Conservation (phyloP, 352 stramenopile species). For the Phytopythium delawarense region DNA sequence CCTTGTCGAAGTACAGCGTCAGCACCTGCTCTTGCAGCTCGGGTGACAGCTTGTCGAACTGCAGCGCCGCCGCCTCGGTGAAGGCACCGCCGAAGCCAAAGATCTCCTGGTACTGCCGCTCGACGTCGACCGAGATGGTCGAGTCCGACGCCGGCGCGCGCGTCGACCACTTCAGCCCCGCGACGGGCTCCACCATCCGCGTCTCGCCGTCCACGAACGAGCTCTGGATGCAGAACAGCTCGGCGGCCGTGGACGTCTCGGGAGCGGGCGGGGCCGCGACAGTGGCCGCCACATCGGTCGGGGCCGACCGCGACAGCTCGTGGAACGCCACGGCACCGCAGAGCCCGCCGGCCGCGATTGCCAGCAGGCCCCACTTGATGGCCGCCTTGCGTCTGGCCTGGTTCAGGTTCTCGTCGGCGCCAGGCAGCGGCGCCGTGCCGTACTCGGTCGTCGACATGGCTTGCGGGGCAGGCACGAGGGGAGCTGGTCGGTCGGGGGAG, state of each 20-base stretch:
- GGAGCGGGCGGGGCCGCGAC: not conserved
- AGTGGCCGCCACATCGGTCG: not conserved
- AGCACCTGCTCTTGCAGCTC: constrained; percentile 83
- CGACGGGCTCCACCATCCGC: constrained; percentile 62
- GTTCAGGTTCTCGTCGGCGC: not conserved
- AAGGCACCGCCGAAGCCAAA: constrained; percentile 92
- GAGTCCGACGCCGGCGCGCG: constrained; percentile 14
- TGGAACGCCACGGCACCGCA: constrained; percentile 4
- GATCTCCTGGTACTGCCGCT: constrained; percentile 67
- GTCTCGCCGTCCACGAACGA: constrained; percentile 51
- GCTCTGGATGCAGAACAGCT: constrained; percentile 55
- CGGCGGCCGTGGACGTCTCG: not conserved
- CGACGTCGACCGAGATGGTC: constrained; percentile 47
- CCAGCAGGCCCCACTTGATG: constrained; percentile 1
- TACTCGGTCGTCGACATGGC: constrained; percentile 7
- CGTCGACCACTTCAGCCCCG: constrained; percentile 38
- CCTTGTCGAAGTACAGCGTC: constrained; percentile 84
- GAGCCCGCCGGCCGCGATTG: not conserved
- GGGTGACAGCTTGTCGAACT: constrained; percentile 78
- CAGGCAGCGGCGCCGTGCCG: constrained; percentile 2
- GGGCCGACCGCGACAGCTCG: constrained; percentile 2
- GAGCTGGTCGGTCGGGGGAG: not conserved
- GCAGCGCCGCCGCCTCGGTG: constrained; percentile 87
- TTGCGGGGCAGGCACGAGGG: not conserved
- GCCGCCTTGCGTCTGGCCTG: not conserved